Evolutionary conservation across 352 stramenopile genomes (phyloP).

Genomic region (Pythium rishiriense): DNA sequence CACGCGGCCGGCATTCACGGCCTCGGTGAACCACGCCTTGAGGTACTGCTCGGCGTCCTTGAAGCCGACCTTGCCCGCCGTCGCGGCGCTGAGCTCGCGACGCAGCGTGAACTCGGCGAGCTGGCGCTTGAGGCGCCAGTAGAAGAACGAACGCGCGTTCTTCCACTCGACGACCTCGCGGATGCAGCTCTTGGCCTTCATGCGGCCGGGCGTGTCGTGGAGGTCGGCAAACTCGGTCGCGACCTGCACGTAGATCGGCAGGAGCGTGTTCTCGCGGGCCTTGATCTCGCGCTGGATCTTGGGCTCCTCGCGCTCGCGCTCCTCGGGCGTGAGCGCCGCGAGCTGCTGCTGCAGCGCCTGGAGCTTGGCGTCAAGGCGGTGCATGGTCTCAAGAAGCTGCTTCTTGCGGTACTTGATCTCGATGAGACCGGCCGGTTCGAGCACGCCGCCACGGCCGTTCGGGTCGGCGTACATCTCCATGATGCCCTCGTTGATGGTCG

Average conservation of each 20-base stretch:
- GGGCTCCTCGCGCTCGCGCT: conserved; percentile 39
- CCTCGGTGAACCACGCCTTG: conserved; percentile 81
- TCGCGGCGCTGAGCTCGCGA: conserved; percentile 47
- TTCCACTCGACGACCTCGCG: conserved; percentile 95
- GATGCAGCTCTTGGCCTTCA: conserved; percentile 99
- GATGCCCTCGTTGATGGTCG: conserved; percentile 98
- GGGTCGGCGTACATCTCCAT: conserved; percentile 99
- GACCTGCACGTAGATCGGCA: conserved; percentile 98
- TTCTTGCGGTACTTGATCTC: conserved; percentile 99
- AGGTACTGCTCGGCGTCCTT: conserved; percentile 59
- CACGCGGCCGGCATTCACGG: conserved; percentile 74
- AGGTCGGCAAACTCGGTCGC: conserved; percentile 99
- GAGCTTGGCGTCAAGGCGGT: conserved; percentile 96
- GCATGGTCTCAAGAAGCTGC: conserved; percentile 96
- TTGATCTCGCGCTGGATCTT: conserved; percentile 92
- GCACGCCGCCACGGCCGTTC: conserved; percentile 94
- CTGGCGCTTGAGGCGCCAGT: conserved; percentile 97
- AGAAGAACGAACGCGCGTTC: conserved; percentile 96
- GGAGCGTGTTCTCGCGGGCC: conserved; percentile 90
- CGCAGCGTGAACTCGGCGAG: conserved; percentile 96
- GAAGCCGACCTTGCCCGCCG: conserved; percentile 45
- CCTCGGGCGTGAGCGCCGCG: conserved; percentile 48
- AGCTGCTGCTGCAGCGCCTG: conserved; percentile 82
- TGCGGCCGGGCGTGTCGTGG: conserved; percentile 99
- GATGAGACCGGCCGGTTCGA: conserved; percentile 98